A percentile compares a stretch with the other conserved stretches of the same genome.
Evolutionary conservation across 2,329 filamentous ascomycete species (phyloP).

Genomic region (Fusarium nematophilum): DNA sequence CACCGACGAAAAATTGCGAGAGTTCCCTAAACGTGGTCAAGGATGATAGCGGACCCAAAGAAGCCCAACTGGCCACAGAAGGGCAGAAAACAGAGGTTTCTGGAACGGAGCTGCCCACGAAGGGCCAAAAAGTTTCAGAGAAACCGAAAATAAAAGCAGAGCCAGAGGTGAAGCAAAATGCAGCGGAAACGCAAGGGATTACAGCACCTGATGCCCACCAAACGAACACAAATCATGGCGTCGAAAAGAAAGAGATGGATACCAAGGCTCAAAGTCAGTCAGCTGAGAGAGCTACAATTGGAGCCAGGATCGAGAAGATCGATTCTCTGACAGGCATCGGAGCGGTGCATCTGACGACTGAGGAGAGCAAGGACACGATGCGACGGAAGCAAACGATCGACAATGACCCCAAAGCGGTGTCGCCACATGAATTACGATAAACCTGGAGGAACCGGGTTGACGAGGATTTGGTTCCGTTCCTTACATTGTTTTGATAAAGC

Average conservation of each 20-base stretch:
- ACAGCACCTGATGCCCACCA: conserved; percentile 41
- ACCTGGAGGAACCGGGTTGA: conserved; percentile 25
- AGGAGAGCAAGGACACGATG: conserved; percentile 30
- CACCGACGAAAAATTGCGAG: conserved; percentile 9
- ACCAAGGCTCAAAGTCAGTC: neutral
- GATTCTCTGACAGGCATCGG: conserved; percentile 19
- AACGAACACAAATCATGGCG: conserved; percentile 22
- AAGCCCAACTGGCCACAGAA: conserved; percentile 6
- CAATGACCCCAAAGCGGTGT: conserved; percentile 25
- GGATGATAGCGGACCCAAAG: conserved; percentile 11
- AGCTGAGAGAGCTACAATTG: neutral
- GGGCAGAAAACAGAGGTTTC: conserved; percentile 11
- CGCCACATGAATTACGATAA: conserved; percentile 24
- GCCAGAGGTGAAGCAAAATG: conserved; percentile 17
- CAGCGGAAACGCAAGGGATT: conserved; percentile 35
- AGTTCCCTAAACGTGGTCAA: conserved; percentile 4
- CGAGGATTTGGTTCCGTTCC: conserved; percentile 21
- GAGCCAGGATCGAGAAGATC: neutral
- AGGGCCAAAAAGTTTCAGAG: conserved; percentile 6
- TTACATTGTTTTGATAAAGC: conserved; percentile 19
- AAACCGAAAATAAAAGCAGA: conserved; percentile 18
- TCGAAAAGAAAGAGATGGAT: conserved; percentile 8
- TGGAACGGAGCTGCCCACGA: conserved; percentile 1
- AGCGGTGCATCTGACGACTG: conserved; percentile 24
- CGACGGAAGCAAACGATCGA: conserved; percentile 35